These are phyloP conservation scores for Aspergillus sp. DNA, from an alignment of 2,329 filamentous ascomycete species.

Conservation along the genomic window DNA sequence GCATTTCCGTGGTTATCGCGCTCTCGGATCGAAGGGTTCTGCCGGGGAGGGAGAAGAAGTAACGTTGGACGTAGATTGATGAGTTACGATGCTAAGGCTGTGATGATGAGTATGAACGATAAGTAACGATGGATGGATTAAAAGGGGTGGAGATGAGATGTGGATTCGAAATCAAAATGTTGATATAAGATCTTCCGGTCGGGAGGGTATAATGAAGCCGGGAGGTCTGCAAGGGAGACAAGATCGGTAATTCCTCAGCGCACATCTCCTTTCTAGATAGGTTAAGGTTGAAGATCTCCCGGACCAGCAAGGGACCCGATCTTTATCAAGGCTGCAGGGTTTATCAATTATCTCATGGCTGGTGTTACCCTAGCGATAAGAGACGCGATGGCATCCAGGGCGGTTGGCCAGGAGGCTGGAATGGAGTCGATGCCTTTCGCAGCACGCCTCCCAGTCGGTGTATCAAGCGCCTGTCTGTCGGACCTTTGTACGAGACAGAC, in stretches of 20 bases:
- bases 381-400: background rate
- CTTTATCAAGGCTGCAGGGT: background rate
- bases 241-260: background rate
- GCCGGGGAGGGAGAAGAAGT: background rate
- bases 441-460: too few species aligned
- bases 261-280: background rate
- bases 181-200: background rate
- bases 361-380: conserved; percentile 8
- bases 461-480: background rate
- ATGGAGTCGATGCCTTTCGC: background rate
- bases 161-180: background rate
- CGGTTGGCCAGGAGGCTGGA: background rate
- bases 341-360: background rate
- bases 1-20: conserved; percentile 50
- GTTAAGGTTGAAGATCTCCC: background rate
- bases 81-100: background rate
- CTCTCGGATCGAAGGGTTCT: conserved; percentile 7
- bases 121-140: background rate
- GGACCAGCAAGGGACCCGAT: background rate
- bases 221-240: background rate
- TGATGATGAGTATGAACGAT: background rate
- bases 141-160: background rate
- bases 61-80: background rate
- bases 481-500: too few species aligned
- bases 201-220: background rate